A percentile compares a stretch with the other conserved stretches of the same genome.
These are phyloP conservation scores for Phytophthora nicotianae DNA, from an alignment of 352 stramenopile genomes.

Conservation along the genomic window DNA sequence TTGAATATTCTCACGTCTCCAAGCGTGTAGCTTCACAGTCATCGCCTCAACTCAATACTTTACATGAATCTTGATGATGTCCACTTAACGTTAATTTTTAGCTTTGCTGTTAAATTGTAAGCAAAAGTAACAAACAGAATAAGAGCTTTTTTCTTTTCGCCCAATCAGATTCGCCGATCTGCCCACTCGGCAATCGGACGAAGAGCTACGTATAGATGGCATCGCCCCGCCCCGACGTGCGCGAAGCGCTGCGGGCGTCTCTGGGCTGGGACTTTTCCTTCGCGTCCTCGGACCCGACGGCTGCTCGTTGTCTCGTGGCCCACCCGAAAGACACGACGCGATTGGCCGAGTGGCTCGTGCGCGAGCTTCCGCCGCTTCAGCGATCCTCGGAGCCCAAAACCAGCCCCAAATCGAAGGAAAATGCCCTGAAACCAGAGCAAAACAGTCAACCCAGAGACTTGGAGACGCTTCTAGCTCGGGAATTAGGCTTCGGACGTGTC, in stretches of 20 bases:
- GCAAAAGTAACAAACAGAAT: background rate
- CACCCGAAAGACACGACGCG: slow-evolving; percentile 32
- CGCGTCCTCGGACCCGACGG: slow-evolving; percentile 40
- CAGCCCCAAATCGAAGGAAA: slow-evolving; percentile 1
- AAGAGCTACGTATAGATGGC: slow-evolving; percentile 2
- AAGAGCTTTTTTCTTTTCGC: slow-evolving; percentile 4
- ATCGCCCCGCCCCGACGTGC: slow-evolving; percentile 35
- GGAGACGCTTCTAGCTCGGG: slow-evolving; percentile 49
- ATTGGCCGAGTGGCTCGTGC: slow-evolving; percentile 56
- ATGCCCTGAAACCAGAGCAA: slow-evolving; percentile 1
- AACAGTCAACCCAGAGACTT: slow-evolving; percentile 15
- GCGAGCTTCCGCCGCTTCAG: slow-evolving; percentile 29
- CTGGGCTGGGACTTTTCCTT: slow-evolving; percentile 64
- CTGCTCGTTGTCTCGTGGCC: slow-evolving; percentile 58
- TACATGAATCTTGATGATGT: too few species aligned
- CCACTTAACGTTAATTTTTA: background rate
- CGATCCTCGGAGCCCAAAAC: background rate
- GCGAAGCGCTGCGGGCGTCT: slow-evolving; percentile 34
- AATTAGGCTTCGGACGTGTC: slow-evolving; percentile 34
- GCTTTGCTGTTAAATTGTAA: background rate
- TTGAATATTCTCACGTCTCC: slow-evolving; percentile 34
- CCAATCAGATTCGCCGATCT: background rate
- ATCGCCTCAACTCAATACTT: too few species aligned
- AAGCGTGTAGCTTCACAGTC: too few species aligned
- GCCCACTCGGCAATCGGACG: background rate